Conservation (phyloP, 2,329 filamentous ascomycete species). For the Fusarium sp. region DNA sequence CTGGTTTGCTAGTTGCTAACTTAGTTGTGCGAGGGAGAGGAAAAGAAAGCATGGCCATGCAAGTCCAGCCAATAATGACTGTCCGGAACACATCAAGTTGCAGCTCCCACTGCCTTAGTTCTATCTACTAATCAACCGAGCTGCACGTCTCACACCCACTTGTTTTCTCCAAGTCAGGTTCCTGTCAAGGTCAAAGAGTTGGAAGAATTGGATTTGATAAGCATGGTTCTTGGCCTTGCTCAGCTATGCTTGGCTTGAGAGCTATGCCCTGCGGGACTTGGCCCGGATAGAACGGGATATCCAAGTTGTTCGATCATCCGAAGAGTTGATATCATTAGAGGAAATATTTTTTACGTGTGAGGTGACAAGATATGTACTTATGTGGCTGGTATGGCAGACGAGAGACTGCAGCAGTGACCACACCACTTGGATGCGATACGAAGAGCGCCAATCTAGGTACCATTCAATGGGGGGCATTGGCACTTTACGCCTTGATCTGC, state of each 20-base stretch:
- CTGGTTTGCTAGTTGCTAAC: constrained; percentile 33
- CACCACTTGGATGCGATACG: constrained; percentile 35
- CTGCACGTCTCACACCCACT: constrained; percentile 28
- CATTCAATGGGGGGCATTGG: constrained; percentile 1
- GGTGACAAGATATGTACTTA: neutral
- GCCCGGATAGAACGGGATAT: no score
- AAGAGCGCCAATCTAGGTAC: constrained; percentile 32
- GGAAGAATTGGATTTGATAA: neutral
- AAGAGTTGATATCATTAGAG: no score
- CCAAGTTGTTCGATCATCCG: no score
- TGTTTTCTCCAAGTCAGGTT: neutral
- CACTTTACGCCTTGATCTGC: constrained; percentile 2
- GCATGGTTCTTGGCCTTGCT: no score
- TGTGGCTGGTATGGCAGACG: constrained; percentile 28
- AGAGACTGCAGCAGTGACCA: constrained; percentile 26
- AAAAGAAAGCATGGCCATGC: constrained; percentile 25
- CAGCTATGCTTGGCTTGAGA: no score
- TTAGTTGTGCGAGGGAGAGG: constrained; percentile 19
- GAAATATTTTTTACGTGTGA: no score
- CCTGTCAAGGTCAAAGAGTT: constrained; percentile 1
- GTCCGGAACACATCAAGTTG: constrained; percentile 8
- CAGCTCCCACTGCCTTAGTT: constrained; percentile 34
- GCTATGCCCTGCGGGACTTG: no score
- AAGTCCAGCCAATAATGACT: constrained; percentile 12
- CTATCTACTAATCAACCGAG: constrained; percentile 30